phyloP scores from a whole-genome alignment of 2,329 filamentous ascomycete species.

The Pseudopyrenochaeta lycopersici region DNA sequence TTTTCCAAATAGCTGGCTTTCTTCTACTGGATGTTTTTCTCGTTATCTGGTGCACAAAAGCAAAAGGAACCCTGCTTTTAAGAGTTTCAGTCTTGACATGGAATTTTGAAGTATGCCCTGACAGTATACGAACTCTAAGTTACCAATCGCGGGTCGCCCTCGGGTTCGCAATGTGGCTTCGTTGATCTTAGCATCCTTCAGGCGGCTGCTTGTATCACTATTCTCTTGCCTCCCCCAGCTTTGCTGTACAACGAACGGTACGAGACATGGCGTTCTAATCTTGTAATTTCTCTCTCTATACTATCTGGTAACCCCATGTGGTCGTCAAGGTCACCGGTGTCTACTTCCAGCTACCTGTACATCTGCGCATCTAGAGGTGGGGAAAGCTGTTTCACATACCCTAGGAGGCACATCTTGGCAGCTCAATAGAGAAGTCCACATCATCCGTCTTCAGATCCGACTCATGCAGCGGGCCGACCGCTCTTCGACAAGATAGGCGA shows the following conservation, averaged over 20 bases:
- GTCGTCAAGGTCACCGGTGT: conserved; percentile 11
- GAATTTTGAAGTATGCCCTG: conserved; percentile 24
- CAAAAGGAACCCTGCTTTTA: conserved; percentile 37
- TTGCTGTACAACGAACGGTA: conserved; percentile 25
- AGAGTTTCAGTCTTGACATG: conserved; percentile 41
- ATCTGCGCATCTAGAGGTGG: conserved; percentile 22
- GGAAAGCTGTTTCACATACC: conserved; percentile 31
- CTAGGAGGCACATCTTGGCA: conserved; percentile 33
- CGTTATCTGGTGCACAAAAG: conserved; percentile 42
- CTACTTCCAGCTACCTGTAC: conserved; percentile 23
- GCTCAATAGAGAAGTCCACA: conserved; percentile 38
- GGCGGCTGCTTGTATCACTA: conserved; percentile 29
- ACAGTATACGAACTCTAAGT: conserved; percentile 2
- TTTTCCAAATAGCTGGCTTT: conserved; percentile 32
- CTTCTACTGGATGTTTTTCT: conserved; percentile 25
- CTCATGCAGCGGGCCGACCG: conserved; percentile 20
- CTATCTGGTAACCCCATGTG: conserved; percentile 30
- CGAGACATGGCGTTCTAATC: conserved; percentile 27
- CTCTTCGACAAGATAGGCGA: conserved; percentile 8
- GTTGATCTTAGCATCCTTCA: conserved; percentile 21
- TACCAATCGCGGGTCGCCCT: neutral
- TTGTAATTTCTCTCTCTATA: conserved; percentile 23
- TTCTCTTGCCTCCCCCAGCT: conserved; percentile 7
- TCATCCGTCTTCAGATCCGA: conserved; percentile 16
- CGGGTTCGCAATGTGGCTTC: neutral